Conservation (phyloP, 208 protist genomes). For the Acanthamoeba royreba region DNA sequence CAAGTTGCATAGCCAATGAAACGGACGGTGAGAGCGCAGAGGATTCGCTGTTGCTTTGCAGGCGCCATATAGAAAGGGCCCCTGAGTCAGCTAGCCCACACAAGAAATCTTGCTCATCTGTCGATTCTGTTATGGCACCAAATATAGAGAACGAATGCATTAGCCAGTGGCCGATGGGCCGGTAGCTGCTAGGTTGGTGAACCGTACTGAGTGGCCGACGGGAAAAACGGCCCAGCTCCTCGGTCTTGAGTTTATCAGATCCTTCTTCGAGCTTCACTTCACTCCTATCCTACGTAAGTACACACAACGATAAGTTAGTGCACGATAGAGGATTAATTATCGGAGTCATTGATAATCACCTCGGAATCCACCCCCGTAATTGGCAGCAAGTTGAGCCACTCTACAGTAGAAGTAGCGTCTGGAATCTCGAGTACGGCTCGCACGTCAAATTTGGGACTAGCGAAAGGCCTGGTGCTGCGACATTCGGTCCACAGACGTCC, state of each 20-base stretch:
- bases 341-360: too few species aligned
- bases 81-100: not conserved
- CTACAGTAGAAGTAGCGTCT: not conserved
- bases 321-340: too few species aligned
- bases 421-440: not conserved
- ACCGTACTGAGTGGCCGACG: not conserved
- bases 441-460: not conserved
- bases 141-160: too few species aligned
- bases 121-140: not conserved
- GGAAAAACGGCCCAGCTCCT: not conserved
- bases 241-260: not conserved
- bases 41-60: not conserved
- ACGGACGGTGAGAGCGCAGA: not conserved
- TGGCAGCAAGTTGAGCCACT: not conserved
- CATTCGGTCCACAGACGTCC: not conserved
- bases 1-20: constrained; percentile 18
- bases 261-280: too few species aligned
- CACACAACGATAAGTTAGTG: too few species aligned
- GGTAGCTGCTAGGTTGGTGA: too few species aligned
- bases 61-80: not conserved
- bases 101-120: not conserved
- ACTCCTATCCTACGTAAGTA: too few species aligned
- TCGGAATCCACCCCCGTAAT: too few species aligned
- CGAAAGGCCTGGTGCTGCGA: not conserved
- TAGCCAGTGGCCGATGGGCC: too few species aligned